Evolutionary conservation across 2,329 filamentous ascomycete genomes (phyloP).

Genomic region (Furcasterigmium sp.): DNA sequence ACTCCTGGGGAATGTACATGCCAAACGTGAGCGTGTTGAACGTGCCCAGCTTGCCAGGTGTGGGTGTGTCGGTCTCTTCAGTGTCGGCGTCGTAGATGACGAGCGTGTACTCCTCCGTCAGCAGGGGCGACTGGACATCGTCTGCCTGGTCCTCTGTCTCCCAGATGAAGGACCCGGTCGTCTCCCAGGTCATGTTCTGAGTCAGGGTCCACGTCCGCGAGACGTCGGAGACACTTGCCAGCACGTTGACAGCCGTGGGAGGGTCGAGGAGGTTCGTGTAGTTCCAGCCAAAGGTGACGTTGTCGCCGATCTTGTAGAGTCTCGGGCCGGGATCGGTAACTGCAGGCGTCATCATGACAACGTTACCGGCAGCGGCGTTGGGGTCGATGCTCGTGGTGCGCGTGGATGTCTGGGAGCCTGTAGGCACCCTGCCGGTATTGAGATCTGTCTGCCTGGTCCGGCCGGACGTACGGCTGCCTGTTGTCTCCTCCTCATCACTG

Average conservation of each 20-base stretch:
- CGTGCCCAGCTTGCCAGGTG: conserved; percentile 50
- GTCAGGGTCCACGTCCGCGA: conserved; percentile 55
- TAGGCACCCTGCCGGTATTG: conserved; percentile 30
- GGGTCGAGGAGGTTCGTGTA: conserved; percentile 55
- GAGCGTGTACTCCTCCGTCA: conserved; percentile 53
- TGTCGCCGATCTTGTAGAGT: conserved; percentile 56
- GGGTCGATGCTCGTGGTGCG: conserved; percentile 36
- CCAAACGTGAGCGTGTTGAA: conserved; percentile 49
- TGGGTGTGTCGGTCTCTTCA: conserved; percentile 40
- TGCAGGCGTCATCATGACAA: conserved; percentile 49
- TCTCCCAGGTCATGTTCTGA: conserved; percentile 55
- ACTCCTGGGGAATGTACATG: conserved; percentile 48
- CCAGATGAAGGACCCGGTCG: conserved; percentile 50
- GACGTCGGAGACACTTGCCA: conserved; percentile 49
- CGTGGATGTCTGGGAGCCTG: conserved; percentile 18
- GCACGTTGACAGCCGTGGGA: conserved; percentile 55
- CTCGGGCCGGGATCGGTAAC: conserved; percentile 35
- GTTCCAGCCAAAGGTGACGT: conserved; percentile 59
- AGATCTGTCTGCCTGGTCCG: conserved; percentile 28
- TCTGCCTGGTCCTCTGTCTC: conserved; percentile 48
- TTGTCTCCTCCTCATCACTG: not conserved
- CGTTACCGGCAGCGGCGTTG: conserved; percentile 41
- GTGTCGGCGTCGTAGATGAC: conserved; percentile 56
- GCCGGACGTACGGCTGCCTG: conserved; percentile 9
- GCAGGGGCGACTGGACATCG: conserved; percentile 38